A percentile compares a stretch with the other conserved stretches of the same genome.
phyloP scores from a whole-genome alignment of 2,329 filamentous ascomycete species.

The Fusarium circinatum region DNA sequence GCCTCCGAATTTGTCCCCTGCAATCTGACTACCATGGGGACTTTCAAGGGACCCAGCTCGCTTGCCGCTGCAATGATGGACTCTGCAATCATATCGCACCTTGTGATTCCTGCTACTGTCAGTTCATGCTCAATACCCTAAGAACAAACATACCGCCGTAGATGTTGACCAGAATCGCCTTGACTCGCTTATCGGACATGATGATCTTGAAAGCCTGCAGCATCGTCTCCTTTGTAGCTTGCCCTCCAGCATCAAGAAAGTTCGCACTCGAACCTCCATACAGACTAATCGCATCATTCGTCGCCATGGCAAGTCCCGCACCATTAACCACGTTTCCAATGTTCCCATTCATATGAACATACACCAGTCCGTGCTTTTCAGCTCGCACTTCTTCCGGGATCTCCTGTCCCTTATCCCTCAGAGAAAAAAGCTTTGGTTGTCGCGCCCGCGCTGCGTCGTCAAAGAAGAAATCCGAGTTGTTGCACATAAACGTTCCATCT shows the following conservation, averaged over 20 bases:
- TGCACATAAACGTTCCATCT: slow-evolving; percentile 45
- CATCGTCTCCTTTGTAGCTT: slow-evolving; percentile 85
- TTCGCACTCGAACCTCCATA: slow-evolving; percentile 79
- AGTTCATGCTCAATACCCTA: accelerated
- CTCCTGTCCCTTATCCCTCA: slow-evolving; percentile 50
- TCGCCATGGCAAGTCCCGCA: slow-evolving; percentile 91
- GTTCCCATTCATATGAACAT: slow-evolving; percentile 70
- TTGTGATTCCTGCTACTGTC: slow-evolving; percentile 53
- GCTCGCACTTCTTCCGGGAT: slow-evolving; percentile 50
- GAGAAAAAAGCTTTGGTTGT: slow-evolving; percentile 52
- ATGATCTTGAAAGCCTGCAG: slow-evolving; percentile 80
- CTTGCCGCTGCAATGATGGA: slow-evolving; percentile 57
- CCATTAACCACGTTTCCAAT: slow-evolving; percentile 90
- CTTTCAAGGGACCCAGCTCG: slow-evolving; percentile 49
- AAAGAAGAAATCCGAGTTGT: slow-evolving; percentile 56
- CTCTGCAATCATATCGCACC: slow-evolving; percentile 63
- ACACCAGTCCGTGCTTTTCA: slow-evolving; percentile 77
- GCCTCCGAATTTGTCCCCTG: slow-evolving; percentile 59
- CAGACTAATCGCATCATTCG: slow-evolving; percentile 78
- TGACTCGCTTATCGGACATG: slow-evolving; percentile 75
- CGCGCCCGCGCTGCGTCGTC: slow-evolving; percentile 59
- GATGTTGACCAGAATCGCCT: slow-evolving; percentile 71
- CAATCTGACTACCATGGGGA: slow-evolving; percentile 58
- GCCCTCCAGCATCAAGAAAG: slow-evolving; percentile 90
- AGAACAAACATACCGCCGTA: slow-evolving; percentile 51